These are phyloP conservation scores for Calonectria hongkongensis DNA, from an alignment of 2,329 filamentous ascomycete species.

Conservation along the genomic window DNA sequence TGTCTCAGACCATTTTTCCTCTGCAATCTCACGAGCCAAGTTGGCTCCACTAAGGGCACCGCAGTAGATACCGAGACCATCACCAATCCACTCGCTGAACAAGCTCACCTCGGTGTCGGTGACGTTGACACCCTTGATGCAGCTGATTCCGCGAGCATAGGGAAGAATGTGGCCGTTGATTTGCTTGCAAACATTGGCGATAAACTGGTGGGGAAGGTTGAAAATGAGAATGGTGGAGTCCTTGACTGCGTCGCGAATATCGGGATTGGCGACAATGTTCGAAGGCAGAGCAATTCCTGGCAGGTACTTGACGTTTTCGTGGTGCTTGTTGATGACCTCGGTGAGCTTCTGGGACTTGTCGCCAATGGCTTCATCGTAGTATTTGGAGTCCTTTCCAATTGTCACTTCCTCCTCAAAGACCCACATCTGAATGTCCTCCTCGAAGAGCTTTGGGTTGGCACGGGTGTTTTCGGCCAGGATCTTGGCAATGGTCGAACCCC, in stretches of 20 bases:
- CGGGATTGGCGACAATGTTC: conserved; percentile 91
- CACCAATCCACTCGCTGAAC: conserved; percentile 96
- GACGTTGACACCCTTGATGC: conserved; percentile 98
- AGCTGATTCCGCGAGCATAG: conserved; percentile 94
- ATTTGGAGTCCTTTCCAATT: conserved; percentile 81
- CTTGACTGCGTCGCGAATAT: conserved; percentile 85
- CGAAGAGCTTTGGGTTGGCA: conserved; percentile 86
- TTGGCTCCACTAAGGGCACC: conserved; percentile 97
- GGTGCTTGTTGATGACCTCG: conserved; percentile 89
- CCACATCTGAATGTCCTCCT: conserved; percentile 97
- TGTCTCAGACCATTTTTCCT: conserved; percentile 97
- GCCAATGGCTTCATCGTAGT: conserved; percentile 80
- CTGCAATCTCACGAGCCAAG: conserved; percentile 94
- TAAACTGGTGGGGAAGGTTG: conserved; percentile 98
- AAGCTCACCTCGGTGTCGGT: conserved; percentile 89
- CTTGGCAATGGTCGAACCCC: conserved; percentile 98
- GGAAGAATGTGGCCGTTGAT: conserved; percentile 92
- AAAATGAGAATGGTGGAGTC: conserved; percentile 94
- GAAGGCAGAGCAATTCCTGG: conserved; percentile 88
- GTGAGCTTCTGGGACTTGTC: conserved; percentile 90
- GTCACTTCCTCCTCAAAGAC: conserved; percentile 95
- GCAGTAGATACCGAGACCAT: conserved; percentile 94
- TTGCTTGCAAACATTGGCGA: conserved; percentile 88
- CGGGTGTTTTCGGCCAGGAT: conserved; percentile 95
- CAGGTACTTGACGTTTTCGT: conserved; percentile 99